These are phyloP conservation scores for Aspergillus wentii DNA, from an alignment of 495 filamentous ascomycete genomes.

Conservation along the genomic window DNA sequence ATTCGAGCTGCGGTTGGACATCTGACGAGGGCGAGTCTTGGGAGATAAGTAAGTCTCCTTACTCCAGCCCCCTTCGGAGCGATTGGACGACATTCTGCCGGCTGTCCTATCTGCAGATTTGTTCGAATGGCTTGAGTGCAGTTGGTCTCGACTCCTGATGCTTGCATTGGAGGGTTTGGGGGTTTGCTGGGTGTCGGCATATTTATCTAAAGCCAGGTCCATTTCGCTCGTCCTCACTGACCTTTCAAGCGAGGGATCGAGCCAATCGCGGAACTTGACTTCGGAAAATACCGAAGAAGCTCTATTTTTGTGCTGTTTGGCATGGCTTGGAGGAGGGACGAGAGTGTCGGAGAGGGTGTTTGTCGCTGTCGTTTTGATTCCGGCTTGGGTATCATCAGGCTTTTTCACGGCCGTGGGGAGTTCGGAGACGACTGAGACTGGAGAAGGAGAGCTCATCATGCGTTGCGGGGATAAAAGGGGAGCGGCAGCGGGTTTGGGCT, in stretches of 20 bases:
- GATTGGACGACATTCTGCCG: conserved; percentile 14
- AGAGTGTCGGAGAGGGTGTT: no score
- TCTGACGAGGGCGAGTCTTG: conserved; percentile 3
- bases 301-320: no score
- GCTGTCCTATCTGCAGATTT: conserved; percentile 13
- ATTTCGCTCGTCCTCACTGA: conserved; percentile 35
- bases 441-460: conserved; percentile 39
- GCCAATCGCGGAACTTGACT: no score
- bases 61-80: conserved; percentile 13
- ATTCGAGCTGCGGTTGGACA: conserved; percentile 5
- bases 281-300: no score
- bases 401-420: conserved; percentile 14
- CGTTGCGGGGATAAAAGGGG: conserved; percentile 42
- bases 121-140: conserved; percentile 11
- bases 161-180: no score
- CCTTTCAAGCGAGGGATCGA: conserved; percentile 25
- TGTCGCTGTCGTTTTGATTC: no score
- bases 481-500: conserved; percentile 25
- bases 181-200: conserved; percentile 17
- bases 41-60: conserved; percentile 22
- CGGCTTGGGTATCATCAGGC: no score
- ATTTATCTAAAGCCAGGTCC: conserved; percentile 30
- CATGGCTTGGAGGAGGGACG: no score
- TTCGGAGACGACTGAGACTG: conserved; percentile 33
- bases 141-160: conserved; percentile 21